A percentile compares a stretch with the other conserved stretches of the same genome.
Conservation (phyloP, 2,329 filamentous ascomycete genomes). For the Mycocentrospora acerina region DNA sequence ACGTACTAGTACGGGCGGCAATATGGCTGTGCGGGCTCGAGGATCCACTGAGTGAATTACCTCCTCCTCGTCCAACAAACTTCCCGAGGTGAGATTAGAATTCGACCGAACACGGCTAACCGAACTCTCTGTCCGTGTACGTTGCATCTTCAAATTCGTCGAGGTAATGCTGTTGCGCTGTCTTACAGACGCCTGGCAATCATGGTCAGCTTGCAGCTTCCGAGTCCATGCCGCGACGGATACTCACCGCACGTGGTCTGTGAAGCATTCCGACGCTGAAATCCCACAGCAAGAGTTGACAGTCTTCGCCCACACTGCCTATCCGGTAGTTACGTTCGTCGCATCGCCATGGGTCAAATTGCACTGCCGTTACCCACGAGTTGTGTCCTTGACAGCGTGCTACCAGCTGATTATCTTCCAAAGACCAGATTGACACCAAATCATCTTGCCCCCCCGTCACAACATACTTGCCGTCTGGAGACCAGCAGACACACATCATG, state of each 20-base stretch:
- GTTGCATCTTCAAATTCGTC: conserved; percentile 46
- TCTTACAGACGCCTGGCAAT: conserved; percentile 53
- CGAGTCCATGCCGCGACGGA: not conserved
- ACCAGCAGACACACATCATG: conserved; percentile 93
- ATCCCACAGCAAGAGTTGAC: conserved; percentile 89
- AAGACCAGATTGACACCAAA: conserved; percentile 91
- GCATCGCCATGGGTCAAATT: conserved; percentile 96
- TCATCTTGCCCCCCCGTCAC: conserved; percentile 96
- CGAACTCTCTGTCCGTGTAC: conserved; percentile 62
- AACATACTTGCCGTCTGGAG: conserved; percentile 93
- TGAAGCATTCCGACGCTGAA: conserved; percentile 97
- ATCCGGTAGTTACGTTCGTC: conserved; percentile 95
- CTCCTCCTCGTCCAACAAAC: conserved; percentile 60
- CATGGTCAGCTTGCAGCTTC: conserved; percentile 7
- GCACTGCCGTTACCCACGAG: conserved; percentile 90
- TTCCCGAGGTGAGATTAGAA: conserved; percentile 61
- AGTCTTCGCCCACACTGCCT: conserved; percentile 93
- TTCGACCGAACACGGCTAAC: conserved; percentile 67
- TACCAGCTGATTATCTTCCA: conserved; percentile 79
- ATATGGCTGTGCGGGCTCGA: conserved; percentile 76
- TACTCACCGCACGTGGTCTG: conserved; percentile 77
- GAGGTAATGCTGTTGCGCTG: conserved; percentile 58
- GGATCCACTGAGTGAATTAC: conserved; percentile 81
- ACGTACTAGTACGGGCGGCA: conserved; percentile 86
- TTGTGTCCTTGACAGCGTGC: conserved; percentile 93